Percentiles rank a stretch among this genome's conserved stretches.
Evolutionary conservation across 495 filamentous ascomycete species (phyloP).

Genomic region (Neurospora sp.): DNA sequence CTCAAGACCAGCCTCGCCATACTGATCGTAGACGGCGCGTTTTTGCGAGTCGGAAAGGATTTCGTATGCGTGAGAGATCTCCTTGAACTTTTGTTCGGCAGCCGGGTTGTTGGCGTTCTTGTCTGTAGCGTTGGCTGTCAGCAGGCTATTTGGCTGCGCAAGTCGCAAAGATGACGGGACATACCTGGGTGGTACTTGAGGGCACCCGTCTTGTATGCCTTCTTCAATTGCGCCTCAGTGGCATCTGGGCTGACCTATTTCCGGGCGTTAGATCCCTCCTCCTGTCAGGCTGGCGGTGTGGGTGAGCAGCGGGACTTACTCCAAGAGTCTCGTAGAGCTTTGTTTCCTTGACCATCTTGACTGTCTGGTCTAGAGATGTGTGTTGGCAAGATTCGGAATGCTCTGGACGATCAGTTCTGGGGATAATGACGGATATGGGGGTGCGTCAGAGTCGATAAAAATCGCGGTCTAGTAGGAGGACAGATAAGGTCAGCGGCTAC

Average conservation of each 20-base stretch:
- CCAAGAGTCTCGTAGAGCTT: conserved; percentile 80
- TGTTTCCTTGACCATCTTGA: conserved; percentile 82
- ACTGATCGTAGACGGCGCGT: conserved; percentile 86
- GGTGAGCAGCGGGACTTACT: conserved; percentile 42
- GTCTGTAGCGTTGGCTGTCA: conserved; percentile 44
- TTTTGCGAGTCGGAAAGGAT: conserved; percentile 86
- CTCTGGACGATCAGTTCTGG: background rate
- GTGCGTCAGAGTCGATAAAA: background rate
- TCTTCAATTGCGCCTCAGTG: conserved; percentile 71
- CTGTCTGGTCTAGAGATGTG: background rate
- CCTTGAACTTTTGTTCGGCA: conserved; percentile 96
- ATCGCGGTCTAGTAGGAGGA: background rate
- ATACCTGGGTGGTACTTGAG: conserved; percentile 87
- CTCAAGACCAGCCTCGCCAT: conserved; percentile 92
- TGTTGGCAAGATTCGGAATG: background rate
- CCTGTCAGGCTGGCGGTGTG: too few relatives aligned
- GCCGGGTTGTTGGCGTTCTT: conserved; percentile 93
- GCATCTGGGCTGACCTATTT: conserved; percentile 59
- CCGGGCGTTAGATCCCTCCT: conserved; percentile 14
- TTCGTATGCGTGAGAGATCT: conserved; percentile 91
- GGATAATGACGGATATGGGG: background rate
- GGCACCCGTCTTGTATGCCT: conserved; percentile 83
- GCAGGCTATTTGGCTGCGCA: background rate
- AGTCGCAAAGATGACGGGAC: conserved; percentile 11
- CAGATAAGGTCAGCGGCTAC: background rate